Conservation (phyloP, 306 rosid genomes). For the Vigna trinervia region DNA sequence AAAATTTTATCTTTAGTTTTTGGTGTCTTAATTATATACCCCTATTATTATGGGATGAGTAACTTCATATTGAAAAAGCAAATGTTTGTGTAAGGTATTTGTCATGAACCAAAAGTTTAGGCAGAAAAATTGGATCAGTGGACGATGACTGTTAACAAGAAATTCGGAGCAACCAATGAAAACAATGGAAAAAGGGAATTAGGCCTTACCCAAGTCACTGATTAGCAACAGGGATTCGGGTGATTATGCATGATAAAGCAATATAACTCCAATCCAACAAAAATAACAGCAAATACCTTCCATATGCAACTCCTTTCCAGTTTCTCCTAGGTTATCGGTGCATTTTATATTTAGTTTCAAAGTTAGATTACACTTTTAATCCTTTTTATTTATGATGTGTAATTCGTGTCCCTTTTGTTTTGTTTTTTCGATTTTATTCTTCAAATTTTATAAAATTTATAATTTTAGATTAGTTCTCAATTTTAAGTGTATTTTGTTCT, state of each 20-base stretch:
- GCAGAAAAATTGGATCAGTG: constrained; percentile 54
- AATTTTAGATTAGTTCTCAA: no score
- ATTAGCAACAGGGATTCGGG: constrained; percentile 26
- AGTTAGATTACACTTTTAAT: no score
- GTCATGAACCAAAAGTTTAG: constrained; percentile 35
- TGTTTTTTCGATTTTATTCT: no score
- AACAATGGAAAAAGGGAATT: constrained; percentile 1
- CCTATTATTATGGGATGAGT: neutral
- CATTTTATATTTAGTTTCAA: neutral
- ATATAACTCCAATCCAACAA: neutral
- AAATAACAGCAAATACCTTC: neutral
- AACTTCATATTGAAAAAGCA: neutral
- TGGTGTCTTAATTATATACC: neutral
- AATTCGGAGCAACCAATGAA: constrained; percentile 29
- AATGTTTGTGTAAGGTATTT: constrained; percentile 1
- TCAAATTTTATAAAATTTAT: no score
- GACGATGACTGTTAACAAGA: constrained; percentile 3
- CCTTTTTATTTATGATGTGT: no score
- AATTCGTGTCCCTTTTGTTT: no score
- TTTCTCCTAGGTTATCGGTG: neutral
- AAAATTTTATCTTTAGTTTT: neutral
- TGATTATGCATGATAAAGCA: constrained; percentile 2
- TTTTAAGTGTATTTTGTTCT: no score
- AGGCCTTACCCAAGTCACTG: neutral
- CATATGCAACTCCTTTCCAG: neutral